Evolutionary conservation across 495 filamentous ascomycete genomes (phyloP).

Genomic region (Penicilliopsis zonata): DNA sequence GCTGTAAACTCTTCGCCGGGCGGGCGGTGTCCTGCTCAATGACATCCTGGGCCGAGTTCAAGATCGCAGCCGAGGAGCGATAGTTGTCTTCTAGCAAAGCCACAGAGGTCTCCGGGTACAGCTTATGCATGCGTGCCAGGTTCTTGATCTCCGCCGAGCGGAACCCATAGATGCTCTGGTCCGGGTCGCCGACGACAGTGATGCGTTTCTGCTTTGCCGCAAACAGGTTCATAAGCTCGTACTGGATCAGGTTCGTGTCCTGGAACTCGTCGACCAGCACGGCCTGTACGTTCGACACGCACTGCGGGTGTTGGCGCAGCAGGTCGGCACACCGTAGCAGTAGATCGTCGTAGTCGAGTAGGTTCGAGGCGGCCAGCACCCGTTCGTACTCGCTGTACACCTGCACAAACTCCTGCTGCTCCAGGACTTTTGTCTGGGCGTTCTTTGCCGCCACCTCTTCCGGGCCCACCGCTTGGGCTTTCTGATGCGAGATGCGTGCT

Average conservation of each 20-base stretch:
- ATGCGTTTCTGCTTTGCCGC: conserved; percentile 60
- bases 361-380: conserved; percentile 60
- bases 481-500: conserved; percentile 72
- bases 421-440: conserved; percentile 34
- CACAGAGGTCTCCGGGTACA: conserved; percentile 66
- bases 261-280: conserved; percentile 98
- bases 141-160: conserved; percentile 95
- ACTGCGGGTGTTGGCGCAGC: conserved; percentile 63
- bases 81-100: conserved; percentile 94
- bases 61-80: conserved; percentile 81
- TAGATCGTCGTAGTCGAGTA: conserved; percentile 94
- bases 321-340: conserved; percentile 76
- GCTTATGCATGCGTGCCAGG: conserved; percentile 60
- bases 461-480: conserved; percentile 53
- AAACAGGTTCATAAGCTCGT: conserved; percentile 86
- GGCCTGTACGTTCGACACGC: conserved; percentile 80
- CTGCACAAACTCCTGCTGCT: conserved; percentile 61
- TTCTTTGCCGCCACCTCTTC: conserved; percentile 26
- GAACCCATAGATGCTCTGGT: conserved; percentile 98
- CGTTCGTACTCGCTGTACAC: conserved; percentile 73
- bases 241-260: conserved; percentile 93
- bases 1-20: conserved; percentile 63
- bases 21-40: conserved; percentile 84
- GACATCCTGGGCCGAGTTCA: conserved; percentile 67
- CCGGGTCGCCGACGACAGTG: conserved; percentile 93